phyloP scores from a whole-genome alignment of 257 asterid genomes.

The Pogostemon cablin region DNA sequence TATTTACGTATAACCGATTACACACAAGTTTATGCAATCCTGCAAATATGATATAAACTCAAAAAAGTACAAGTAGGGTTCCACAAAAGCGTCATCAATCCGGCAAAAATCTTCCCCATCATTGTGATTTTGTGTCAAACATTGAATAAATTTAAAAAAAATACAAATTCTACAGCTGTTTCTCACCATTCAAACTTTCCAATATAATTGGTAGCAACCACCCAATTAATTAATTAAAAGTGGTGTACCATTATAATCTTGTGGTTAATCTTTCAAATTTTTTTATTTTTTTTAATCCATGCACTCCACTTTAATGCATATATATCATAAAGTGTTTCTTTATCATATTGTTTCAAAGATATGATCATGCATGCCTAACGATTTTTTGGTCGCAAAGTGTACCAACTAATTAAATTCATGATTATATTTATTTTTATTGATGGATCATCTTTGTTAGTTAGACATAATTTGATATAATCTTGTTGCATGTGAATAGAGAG shows the following conservation, averaged over 20 bases:
- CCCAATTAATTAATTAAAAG: slow-evolving; percentile 28
- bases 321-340: not conserved
- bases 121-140: slow-evolving; percentile 33
- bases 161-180: slow-evolving; percentile 43
- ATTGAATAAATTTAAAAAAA: not conserved
- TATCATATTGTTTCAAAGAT: not conserved
- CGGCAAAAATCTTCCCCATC: too few relatives aligned
- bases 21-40: too few relatives aligned
- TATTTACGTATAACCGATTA: too few relatives aligned
- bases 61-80: too few relatives aligned
- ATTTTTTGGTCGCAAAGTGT: too few relatives aligned
- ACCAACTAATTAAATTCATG: too few relatives aligned
- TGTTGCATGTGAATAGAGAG: too few relatives aligned
- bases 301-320: not conserved
- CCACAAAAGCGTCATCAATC: too few relatives aligned
- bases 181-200: slow-evolving; percentile 25
- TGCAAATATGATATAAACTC: too few relatives aligned
- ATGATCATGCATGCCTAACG: not conserved
- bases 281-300: not conserved
- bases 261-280: not conserved
- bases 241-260: slow-evolving; percentile 12
- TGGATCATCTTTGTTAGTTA: not conserved
- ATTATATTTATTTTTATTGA: too few relatives aligned
- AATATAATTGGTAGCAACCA: slow-evolving; percentile 19
- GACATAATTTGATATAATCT: too few relatives aligned